A percentile compares a stretch with the other conserved stretches of the same genome.
phyloP scores from a whole-genome alignment of 441 rosid species.

The Gossypium trilobum region DNA sequence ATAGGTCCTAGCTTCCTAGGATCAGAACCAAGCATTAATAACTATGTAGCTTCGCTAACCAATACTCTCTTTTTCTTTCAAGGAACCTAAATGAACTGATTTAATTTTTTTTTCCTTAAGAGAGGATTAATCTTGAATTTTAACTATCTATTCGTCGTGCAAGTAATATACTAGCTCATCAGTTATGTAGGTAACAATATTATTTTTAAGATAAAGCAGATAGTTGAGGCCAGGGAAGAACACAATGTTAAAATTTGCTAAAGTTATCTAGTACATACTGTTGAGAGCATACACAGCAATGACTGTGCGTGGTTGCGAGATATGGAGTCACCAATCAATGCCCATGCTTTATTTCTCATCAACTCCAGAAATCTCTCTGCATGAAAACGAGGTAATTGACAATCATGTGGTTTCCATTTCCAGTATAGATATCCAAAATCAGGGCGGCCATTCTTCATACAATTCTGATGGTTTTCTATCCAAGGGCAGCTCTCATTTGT shows the following conservation, averaged over 20 bases:
- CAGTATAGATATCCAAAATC: slow-evolving; percentile 69
- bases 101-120: too few relatives aligned
- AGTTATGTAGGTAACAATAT: neutral
- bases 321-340: slow-evolving; percentile 77
- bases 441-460: slow-evolving; percentile 76
- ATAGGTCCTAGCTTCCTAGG: neutral
- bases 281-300: slow-evolving; percentile 67
- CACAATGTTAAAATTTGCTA: neutral
- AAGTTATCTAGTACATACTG: slow-evolving; percentile 28
- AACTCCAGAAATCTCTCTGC: slow-evolving; percentile 50
- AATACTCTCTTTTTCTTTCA: too few relatives aligned
- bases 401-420: slow-evolving; percentile 78
- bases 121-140: too few relatives aligned
- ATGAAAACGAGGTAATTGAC: slow-evolving; percentile 60
- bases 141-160: too few relatives aligned
- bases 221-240: neutral
- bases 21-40: neutral
- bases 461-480: slow-evolving; percentile 75
- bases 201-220: neutral
- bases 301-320: slow-evolving; percentile 89
- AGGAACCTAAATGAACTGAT: too few relatives aligned
- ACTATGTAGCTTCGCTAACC: neutral
- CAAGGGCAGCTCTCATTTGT: slow-evolving; percentile 57
- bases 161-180: neutral
- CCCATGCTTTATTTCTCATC: slow-evolving; percentile 79